Evolutionary conservation across 371 early-diverging fungal species (phyloP).

Genomic region (Saksenaea oblongispora): DNA sequence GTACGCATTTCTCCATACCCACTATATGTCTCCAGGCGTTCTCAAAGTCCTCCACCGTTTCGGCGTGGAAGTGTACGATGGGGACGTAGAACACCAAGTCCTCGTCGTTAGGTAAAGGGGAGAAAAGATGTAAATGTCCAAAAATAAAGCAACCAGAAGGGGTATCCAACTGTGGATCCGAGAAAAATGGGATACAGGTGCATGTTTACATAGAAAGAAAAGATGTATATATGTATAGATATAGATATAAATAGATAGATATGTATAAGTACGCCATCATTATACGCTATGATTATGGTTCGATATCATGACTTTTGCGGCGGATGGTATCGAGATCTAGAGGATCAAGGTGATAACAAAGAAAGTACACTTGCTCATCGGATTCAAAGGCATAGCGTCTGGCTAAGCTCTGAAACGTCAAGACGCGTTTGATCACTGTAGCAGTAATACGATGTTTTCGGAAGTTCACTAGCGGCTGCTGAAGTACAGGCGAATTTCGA

Average conservation of each 20-base stretch:
- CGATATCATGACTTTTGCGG: constrained; percentile 35
- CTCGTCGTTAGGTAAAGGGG: too few species aligned
- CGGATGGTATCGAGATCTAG: constrained; percentile 33
- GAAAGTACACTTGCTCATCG: constrained; percentile 40
- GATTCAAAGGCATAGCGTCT: constrained; percentile 57
- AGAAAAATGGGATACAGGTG: neutral
- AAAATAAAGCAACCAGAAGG: too few species aligned
- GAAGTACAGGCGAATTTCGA: constrained; percentile 22
- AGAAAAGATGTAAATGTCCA: too few species aligned
- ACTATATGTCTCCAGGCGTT: too few species aligned
- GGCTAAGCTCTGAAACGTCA: constrained; percentile 60
- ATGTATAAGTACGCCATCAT: neutral
- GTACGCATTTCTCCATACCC: too few species aligned
- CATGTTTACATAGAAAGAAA: neutral
- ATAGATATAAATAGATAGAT: constrained; percentile 4
- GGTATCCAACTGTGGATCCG: too few species aligned
- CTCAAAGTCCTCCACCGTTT: too few species aligned
- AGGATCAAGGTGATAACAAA: constrained; percentile 32
- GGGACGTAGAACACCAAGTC: too few species aligned
- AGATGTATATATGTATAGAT: neutral
- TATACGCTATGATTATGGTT: constrained; percentile 12
- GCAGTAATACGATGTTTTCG: constrained; percentile 67
- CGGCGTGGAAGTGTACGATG: too few species aligned
- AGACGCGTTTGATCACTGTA: constrained; percentile 61
- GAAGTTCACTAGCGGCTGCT: constrained; percentile 59